Percentiles rank a stretch among this genome's conserved stretches.
phyloP scores from a whole-genome alignment of 768 basidiomycete species.

The Pleurotus ostreatus region DNA sequence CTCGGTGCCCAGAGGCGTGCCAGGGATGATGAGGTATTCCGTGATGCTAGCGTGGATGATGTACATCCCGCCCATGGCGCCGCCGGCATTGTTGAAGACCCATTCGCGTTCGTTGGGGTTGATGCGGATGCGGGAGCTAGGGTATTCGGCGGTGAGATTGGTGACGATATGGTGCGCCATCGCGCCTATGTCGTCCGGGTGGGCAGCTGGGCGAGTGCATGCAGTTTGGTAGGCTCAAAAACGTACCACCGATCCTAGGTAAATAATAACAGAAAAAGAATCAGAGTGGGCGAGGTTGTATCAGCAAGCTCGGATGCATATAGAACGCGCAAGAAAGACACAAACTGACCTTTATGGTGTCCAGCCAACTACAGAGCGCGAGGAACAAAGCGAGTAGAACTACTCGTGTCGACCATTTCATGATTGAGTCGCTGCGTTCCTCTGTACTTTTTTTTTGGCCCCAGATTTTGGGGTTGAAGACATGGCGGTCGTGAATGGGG shows the following conservation, averaged over 20 bases:
- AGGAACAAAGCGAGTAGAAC: constrained; percentile 28
- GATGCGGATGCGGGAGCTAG: constrained; percentile 31
- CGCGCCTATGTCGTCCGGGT: constrained; percentile 59
- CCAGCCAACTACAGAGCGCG: constrained; percentile 45
- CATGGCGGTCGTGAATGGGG: background rate
- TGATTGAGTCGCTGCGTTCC: constrained; percentile 11
- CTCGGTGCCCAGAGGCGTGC: constrained; percentile 95
- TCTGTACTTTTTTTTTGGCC: background rate
- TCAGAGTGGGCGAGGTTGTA: background rate
- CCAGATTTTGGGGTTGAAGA: background rate
- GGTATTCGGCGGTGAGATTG: constrained; percentile 74
- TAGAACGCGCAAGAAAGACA: background rate
- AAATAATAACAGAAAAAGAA: background rate
- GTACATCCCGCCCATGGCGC: constrained; percentile 98
- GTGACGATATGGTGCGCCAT: constrained; percentile 81
- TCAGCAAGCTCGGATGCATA: no score
- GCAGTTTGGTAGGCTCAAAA: constrained; percentile 67
- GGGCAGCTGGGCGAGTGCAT: constrained; percentile 62
- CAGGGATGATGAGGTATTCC: constrained; percentile 95
- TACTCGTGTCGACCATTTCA: constrained; percentile 35
- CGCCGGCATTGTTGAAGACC: constrained; percentile 97
- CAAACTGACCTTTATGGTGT: constrained; percentile 55
- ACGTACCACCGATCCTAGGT: constrained; percentile 82
- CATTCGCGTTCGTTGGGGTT: constrained; percentile 71
- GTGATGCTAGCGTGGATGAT: constrained; percentile 95